These are phyloP conservation scores for Pythium sp. DNA, from an alignment of 352 stramenopile species.

Conservation along the genomic window DNA sequence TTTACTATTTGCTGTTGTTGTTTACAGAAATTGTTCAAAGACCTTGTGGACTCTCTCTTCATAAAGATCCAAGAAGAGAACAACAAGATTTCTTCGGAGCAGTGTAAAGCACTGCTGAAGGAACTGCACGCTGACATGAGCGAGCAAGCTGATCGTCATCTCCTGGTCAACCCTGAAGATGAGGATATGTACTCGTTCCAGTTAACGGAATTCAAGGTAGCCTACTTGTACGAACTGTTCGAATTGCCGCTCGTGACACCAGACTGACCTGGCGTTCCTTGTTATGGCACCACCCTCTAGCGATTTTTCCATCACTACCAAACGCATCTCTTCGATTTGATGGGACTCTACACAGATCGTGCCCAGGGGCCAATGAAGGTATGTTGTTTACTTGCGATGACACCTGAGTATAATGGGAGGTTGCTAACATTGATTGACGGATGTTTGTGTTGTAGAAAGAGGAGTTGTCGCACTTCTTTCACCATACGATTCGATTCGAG, in stretches of 20 bases:
- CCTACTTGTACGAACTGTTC: not conserved
- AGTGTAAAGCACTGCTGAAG: slow-evolving; percentile 55
- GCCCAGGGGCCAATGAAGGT: slow-evolving; percentile 63
- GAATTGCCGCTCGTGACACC: not conserved
- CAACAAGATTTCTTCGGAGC: slow-evolving; percentile 53
- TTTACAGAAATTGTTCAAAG: slow-evolving; percentile 74
- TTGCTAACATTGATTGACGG: not conserved
- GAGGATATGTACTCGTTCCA: slow-evolving; percentile 68
- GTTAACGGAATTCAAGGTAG: slow-evolving; percentile 66
- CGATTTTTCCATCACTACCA: slow-evolving; percentile 78
- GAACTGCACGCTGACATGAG: slow-evolving; percentile 63
- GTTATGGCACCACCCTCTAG: slow-evolving; percentile 20
- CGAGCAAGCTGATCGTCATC: slow-evolving; percentile 49
- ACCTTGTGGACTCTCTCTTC: slow-evolving; percentile 68
- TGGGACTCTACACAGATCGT: slow-evolving; percentile 66
- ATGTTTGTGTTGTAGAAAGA: slow-evolving; percentile 37
- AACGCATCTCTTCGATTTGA: slow-evolving; percentile 60
- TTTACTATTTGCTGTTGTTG: not conserved
- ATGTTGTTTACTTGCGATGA: not conserved
- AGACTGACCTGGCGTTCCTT: not conserved
- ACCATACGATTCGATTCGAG: slow-evolving; percentile 50
- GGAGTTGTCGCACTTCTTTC: slow-evolving; percentile 65
- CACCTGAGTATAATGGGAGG: not conserved
- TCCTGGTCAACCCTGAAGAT: slow-evolving; percentile 40
- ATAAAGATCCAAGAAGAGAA: slow-evolving; percentile 72